phyloP scores from a whole-genome alignment of 257 asterid genomes.

The Fraxinus excelsior region DNA sequence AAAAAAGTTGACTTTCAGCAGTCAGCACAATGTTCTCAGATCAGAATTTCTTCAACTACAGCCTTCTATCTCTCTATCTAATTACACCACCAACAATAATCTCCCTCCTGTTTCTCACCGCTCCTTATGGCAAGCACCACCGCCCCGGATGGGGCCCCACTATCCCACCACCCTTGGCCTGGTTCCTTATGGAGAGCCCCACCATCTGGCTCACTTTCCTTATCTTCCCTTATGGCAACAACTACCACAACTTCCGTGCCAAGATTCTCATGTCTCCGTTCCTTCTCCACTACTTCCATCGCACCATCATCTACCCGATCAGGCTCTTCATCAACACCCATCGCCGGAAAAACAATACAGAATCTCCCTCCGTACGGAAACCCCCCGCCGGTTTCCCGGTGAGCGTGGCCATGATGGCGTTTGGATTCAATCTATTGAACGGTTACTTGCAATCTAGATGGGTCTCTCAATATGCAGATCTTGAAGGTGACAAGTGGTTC shows the following conservation, averaged over 20 bases:
- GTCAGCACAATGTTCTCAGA: constrained; percentile 41
- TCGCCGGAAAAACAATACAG: constrained; percentile 13
- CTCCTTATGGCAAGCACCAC: constrained; percentile 73
- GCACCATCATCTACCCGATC: constrained; percentile 58
- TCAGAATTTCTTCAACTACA: constrained; percentile 32
- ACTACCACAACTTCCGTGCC: constrained; percentile 43
- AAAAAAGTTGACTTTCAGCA: not conserved
- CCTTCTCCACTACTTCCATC: constrained; percentile 70
- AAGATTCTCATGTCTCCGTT: constrained; percentile 47
- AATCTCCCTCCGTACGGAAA: constrained; percentile 3
- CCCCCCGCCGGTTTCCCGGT: constrained; percentile 38
- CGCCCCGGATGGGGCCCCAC: constrained; percentile 71
- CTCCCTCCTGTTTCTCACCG: constrained; percentile 60
- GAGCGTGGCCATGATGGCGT: constrained; percentile 46
- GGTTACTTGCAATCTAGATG: constrained; percentile 57
- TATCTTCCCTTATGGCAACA: constrained; percentile 59
- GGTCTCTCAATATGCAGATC: constrained; percentile 59
- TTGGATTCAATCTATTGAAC: constrained; percentile 53
- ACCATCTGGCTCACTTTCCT: constrained; percentile 64
- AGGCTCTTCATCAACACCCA: constrained; percentile 31
- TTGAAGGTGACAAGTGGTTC: constrained; percentile 34
- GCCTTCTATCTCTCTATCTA: constrained; percentile 41
- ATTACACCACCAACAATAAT: constrained; percentile 50
- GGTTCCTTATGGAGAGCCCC: constrained; percentile 77
- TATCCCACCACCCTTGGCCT: constrained; percentile 60